Base-by-base conservation (phyloP, 352 stramenopile genomes). In the Stramenopiles sp. region DNA sequence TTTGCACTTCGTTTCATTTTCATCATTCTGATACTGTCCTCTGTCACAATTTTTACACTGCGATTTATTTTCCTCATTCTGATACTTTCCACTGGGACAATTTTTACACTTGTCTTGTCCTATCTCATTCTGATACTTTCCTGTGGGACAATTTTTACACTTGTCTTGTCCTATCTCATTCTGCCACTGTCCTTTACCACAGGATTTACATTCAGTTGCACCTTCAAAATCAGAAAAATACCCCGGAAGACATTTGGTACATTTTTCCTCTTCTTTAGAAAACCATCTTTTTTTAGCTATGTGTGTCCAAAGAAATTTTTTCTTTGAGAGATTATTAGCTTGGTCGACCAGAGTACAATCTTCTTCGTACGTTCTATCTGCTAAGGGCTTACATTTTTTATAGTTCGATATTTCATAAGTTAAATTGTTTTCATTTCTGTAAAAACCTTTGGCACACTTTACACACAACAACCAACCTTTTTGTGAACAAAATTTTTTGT, bases 181-280 rank as follows among this genome's bases (percentile, higher is more conserved):
- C n/a, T n/a, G 10, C n/a, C n/a, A 32, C 15, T 32, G 26, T 15
- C 26, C 26, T 15, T n/a, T n/a, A n/a, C 10, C 10, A 15, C 26
- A 32, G n/a, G n/a, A n/a, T n/a, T n/a, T n/a, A 32, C 26, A 32
- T 32, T 32, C 26, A n/a, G n/a, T 15, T n/a, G 10, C 15, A n/a
- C 26, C 26, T n/a, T 15, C 15, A 15, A n/a, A n/a, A 32, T 32
- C 26, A n/a, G 26, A 32, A 15, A 32, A 32, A 32, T 32, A 32
- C 26, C 26, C 26, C 15, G 26, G 26, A n/a, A n/a, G 10, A 15
- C 26, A 32, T 15, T 32, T 15, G 15, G 26, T 32, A 32, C 26
- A 32, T 15, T 32, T 32, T n/a, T 32, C 26, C 10, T 15, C 15
- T 32, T 15, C 26, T n/a, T 32, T 15, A 32, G 26, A 32, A n/a